phyloP scores from a whole-genome alignment of 2,329 filamentous ascomycete genomes.

The Fusarium sp. region DNA sequence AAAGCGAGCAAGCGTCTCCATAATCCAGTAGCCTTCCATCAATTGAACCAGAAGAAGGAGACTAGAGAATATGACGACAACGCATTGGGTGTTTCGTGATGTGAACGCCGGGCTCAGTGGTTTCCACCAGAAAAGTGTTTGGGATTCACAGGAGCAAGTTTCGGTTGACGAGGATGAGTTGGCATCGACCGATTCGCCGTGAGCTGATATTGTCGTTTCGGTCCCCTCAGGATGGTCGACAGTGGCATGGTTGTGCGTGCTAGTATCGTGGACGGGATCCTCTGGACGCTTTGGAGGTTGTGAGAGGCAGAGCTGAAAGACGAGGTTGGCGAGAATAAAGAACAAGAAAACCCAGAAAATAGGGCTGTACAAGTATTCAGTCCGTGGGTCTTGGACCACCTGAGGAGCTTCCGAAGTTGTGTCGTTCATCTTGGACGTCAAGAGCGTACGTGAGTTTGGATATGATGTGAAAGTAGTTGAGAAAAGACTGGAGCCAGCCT shows the following conservation, averaged over 20 bases:
- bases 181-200: too few species aligned
- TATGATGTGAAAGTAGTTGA: neutral
- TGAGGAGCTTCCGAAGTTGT: neutral
- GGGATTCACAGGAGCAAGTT: neutral
- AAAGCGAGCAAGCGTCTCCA: neutral
- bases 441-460: neutral
- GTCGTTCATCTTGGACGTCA: neutral
- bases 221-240: neutral
- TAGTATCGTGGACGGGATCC: neutral
- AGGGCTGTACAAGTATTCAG: neutral
- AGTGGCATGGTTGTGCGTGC: neutral
- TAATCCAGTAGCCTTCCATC: neutral
- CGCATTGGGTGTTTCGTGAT: neutral
- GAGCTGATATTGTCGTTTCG: neutral
- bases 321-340: neutral
- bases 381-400: neutral
- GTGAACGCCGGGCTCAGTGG: neutral
- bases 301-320: rapidly evolving
- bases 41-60: neutral
- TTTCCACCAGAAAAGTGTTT: neutral
- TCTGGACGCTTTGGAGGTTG: too few species aligned
- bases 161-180: neutral
- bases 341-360: neutral
- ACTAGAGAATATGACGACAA: neutral
- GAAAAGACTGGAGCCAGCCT: neutral